These are phyloP conservation scores for Solanum megistacrolobum DNA, from an alignment of 257 asterid genomes.

Conservation along the genomic window DNA sequence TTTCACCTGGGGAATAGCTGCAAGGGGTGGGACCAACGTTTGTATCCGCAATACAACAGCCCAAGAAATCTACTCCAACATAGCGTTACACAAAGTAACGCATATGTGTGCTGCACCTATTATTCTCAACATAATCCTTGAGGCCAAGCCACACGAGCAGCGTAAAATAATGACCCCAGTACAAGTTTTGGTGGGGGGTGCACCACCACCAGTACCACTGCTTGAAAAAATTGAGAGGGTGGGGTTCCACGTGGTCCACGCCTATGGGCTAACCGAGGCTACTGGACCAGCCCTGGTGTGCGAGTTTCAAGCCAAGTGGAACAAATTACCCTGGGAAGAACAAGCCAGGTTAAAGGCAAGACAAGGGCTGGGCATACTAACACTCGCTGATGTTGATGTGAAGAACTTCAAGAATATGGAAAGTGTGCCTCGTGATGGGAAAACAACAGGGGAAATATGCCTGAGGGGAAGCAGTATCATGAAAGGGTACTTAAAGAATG, in stretches of 20 bases:
- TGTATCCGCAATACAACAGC: constrained; percentile 74
- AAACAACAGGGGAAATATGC: constrained; percentile 58
- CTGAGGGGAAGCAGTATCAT: constrained; percentile 74
- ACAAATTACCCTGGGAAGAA: constrained; percentile 19
- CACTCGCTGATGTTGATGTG: constrained; percentile 66
- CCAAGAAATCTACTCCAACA: constrained; percentile 44
- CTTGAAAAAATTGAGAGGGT: constrained; percentile 44
- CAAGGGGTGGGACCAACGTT: constrained; percentile 84
- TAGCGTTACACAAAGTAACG: constrained; percentile 46
- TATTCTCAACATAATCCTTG: constrained; percentile 55
- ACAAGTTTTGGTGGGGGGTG: constrained; percentile 69
- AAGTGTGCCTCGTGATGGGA: constrained; percentile 59
- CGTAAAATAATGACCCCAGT: constrained; percentile 20
- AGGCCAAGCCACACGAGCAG: constrained; percentile 46
- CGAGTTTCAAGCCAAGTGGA: constrained; percentile 70
- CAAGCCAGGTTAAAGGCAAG: constrained; percentile 53
- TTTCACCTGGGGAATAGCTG: constrained; percentile 88
- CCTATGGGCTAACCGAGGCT: constrained; percentile 87
- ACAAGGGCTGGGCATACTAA: constrained; percentile 64
- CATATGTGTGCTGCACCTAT: constrained; percentile 94
- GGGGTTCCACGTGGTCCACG: constrained; percentile 78
- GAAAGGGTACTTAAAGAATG: constrained; percentile 24
- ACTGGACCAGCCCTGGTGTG: constrained; percentile 85
- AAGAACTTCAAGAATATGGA: constrained; percentile 46
- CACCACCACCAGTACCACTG: constrained; percentile 71